A percentile compares a stretch with the other conserved stretches of the same genome.
Evolutionary conservation across 1,284 basidiomycete species (phyloP).

Genomic region (Termitomyces sp.): DNA sequence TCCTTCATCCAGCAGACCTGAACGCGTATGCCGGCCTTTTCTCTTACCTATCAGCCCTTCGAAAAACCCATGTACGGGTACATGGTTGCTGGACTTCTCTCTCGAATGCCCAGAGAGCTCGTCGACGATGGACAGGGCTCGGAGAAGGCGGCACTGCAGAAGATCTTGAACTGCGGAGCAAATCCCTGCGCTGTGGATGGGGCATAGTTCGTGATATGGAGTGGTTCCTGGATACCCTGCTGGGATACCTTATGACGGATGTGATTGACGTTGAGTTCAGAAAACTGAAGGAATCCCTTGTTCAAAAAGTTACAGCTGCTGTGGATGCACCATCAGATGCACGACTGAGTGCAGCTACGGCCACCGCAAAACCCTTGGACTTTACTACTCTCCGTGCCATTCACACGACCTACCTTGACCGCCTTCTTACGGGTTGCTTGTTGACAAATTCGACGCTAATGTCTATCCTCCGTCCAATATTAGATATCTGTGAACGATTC

Average conservation of each 20-base stretch:
- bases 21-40: slow-evolving; percentile 74
- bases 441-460: slow-evolving; percentile 65
- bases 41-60: slow-evolving; percentile 77
- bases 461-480: slow-evolving; percentile 61
- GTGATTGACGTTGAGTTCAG: slow-evolving; percentile 83
- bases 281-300: slow-evolving; percentile 56
- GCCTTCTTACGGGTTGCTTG: slow-evolving; percentile 75
- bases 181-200: slow-evolving; percentile 76
- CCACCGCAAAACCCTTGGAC: slow-evolving; percentile 47
- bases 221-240: slow-evolving; percentile 83
- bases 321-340: neutral
- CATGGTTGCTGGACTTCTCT: slow-evolving; percentile 80
- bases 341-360: slow-evolving; percentile 7
- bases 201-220: slow-evolving; percentile 82
- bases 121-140: slow-evolving; percentile 80
- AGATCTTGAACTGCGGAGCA: slow-evolving; percentile 58
- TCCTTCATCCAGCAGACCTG: slow-evolving; percentile 74
- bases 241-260: slow-evolving; percentile 85
- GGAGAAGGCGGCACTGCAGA: slow-evolving; percentile 79
- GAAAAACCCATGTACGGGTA: slow-evolving; percentile 76
- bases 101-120: slow-evolving; percentile 75
- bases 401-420: slow-evolving; percentile 78
- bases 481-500: slow-evolving; percentile 81
- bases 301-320: slow-evolving; percentile 23
- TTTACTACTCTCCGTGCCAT: slow-evolving; percentile 80